A percentile compares a stretch with the other conserved stretches of the same genome.
Conservation (phyloP, 805 yeast species). For the Candida sithepensis region DNA sequence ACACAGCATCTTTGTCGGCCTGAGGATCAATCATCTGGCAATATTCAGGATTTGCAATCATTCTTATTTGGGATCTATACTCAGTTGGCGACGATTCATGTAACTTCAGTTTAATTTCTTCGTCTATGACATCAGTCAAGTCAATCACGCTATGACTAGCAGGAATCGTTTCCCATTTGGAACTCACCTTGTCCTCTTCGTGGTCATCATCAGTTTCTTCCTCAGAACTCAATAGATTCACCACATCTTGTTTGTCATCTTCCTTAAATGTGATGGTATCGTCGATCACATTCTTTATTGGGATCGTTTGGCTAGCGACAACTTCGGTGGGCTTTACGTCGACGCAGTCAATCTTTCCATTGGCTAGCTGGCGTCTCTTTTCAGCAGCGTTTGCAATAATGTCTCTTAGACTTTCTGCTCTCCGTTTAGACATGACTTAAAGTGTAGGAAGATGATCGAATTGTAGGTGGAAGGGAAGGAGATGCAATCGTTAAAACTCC, state of each 20-base stretch:
- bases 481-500: no score
- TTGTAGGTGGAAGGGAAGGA: no score
- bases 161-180: no score
- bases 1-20: conserved; percentile 27
- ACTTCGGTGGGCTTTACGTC: no score
- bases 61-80: conserved; percentile 24
- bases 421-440: conserved; percentile 1
- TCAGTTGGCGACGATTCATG: neutral
- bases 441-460: no score
- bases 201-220: neutral
- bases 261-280: neutral
- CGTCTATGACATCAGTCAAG: neutral
- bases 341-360: no score
- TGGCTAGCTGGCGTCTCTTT: conserved; percentile 5
- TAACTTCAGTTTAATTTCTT: neutral
- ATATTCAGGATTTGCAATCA: conserved; percentile 22
- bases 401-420: neutral
- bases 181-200: neutral
- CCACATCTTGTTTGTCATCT: neutral
- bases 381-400: conserved; percentile 19
- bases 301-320: no score
- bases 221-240: neutral
- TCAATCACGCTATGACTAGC: neutral
- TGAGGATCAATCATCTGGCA: conserved; percentile 16
- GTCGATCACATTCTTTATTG: no score